Percentiles rank a stretch among this genome's conserved stretches.
These are phyloP conservation scores for Aschersonia sp. DNA, from an alignment of 2,329 filamentous ascomycete species.

Conservation along the genomic window DNA sequence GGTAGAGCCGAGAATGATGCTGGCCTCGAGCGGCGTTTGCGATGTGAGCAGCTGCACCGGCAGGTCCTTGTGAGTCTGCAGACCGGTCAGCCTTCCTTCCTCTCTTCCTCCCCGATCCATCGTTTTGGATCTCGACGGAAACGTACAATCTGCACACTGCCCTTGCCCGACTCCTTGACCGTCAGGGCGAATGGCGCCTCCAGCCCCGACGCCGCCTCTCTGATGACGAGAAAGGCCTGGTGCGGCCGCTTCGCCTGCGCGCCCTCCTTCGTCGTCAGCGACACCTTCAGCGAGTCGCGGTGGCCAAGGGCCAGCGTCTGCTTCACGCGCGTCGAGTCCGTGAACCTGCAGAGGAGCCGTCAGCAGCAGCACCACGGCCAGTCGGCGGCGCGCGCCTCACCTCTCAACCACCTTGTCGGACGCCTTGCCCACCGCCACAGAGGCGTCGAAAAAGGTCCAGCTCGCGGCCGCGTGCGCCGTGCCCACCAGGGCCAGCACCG, in stretches of 20 bases:
- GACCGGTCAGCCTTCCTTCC: not conserved
- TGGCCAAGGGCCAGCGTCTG: slow-evolving; percentile 50
- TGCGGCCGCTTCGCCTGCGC: slow-evolving; percentile 73
- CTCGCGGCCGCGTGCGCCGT: slow-evolving; percentile 38
- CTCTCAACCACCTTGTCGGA: slow-evolving; percentile 48
- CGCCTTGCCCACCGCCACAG: slow-evolving; percentile 55
- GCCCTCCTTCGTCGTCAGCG: slow-evolving; percentile 67
- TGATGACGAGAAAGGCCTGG: slow-evolving; percentile 80
- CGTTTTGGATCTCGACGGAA: not conserved
- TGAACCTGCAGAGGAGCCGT: slow-evolving; percentile 33
- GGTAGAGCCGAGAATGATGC: slow-evolving; percentile 74
- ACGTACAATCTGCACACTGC: slow-evolving; percentile 68
- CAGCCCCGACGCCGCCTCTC: slow-evolving; percentile 58
- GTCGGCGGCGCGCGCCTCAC: slow-evolving; percentile 19
- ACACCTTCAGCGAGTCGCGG: slow-evolving; percentile 64
- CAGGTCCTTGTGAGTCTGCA: slow-evolving; percentile 75
- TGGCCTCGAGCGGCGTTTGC: slow-evolving; percentile 57
- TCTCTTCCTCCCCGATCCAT: not conserved
- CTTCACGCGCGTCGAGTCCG: slow-evolving; percentile 42
- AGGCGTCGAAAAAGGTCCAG: slow-evolving; percentile 64
- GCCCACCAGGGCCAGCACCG: slow-evolving; percentile 31
- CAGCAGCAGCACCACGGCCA: not conserved
- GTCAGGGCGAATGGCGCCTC: slow-evolving; percentile 77
- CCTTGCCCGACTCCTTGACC: slow-evolving; percentile 81
- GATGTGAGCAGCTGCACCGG: slow-evolving; percentile 66